Evolutionary conservation across 2,329 filamentous ascomycete genomes (phyloP), one percentile per base, ranked within the genome.

Genomic region (Colletotrichum coccodes): DNA sequence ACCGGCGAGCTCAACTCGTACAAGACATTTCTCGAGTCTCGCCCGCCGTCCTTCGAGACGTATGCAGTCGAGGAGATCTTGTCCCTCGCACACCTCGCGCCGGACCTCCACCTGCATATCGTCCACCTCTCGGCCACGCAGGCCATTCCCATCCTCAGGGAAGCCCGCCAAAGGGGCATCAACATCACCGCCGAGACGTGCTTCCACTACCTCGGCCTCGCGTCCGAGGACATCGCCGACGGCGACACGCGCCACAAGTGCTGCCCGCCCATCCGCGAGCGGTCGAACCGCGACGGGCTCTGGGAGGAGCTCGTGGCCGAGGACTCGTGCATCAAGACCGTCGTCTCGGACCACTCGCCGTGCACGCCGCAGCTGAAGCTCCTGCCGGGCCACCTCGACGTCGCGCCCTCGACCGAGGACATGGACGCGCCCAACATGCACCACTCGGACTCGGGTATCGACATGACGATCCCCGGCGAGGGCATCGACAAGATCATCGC

Each of bases 351-450:
- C 77, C 96, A 99, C 84, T 97, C 94, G 6, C 96, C 96, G 6
- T 98, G 96, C 84, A 98, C 96, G 4, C 95, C 96, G 0, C 91
- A 97, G 77, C 87, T 99, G 61, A 99, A 99, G 81, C 88, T 97
- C 21, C 88, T 98, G 0, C 95, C 95, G 0, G 79, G 86, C 1
- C 87, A 91, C 72, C 85, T 96, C 12, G 78, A 77, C 85, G 42
- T 79, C 75, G 4, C 18, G 34, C 74, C 69, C 77, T 76, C 66
- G 61, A 34, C 42, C n/a, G 54, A 44, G 14, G 40, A 57, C 23
- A 60, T 74, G 71, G 68, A 78, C 49, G 75, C 73, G 38, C 72
- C 82, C 3, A 69, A 74, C 42, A 83, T 87, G 68, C 79, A 76
- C 57, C 85, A 87, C 76, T 79, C 81, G 38, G 87, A 89, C 74